Conservation (phyloP, 345 rosid species). For the Camelina hispida region DNA sequence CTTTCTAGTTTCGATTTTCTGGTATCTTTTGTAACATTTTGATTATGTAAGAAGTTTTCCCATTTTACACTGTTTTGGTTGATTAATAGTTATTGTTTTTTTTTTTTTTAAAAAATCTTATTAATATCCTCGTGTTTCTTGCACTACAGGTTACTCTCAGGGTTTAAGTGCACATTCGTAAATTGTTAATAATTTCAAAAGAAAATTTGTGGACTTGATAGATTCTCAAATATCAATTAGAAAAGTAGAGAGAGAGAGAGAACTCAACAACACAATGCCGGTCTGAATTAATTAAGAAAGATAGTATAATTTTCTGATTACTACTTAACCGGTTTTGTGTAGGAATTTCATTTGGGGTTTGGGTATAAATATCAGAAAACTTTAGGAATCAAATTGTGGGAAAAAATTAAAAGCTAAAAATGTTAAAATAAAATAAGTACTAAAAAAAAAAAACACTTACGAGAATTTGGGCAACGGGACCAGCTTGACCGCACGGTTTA, state of each 20-base stretch:
- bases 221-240: neutral
- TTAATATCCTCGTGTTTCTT: neutral
- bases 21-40: no score
- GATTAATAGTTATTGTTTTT: no score
- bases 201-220: neutral
- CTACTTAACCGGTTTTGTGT: neutral
- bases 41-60: no score
- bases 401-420: neutral
- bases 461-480: slow-evolving; percentile 87
- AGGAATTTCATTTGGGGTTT: neutral
- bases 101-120: no score
- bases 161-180: neutral
- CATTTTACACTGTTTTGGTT: no score
- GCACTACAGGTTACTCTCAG: neutral
- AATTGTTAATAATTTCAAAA: neutral
- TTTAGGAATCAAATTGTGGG: neutral
- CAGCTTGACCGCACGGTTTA: slow-evolving; percentile 78
- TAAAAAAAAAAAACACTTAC: slow-evolving; percentile 37
- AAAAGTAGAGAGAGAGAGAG: no score
- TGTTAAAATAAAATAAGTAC: neutral
- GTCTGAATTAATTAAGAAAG: neutral
- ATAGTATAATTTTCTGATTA: neutral
- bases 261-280: neutral
- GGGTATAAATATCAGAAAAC: neutral
- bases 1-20: neutral